Evolutionary conservation across 176 grass and related monocot genomes (phyloP), one percentile per base, ranked within the genome.

Genomic region (Rhipidocladum racemiflorum): DNA sequence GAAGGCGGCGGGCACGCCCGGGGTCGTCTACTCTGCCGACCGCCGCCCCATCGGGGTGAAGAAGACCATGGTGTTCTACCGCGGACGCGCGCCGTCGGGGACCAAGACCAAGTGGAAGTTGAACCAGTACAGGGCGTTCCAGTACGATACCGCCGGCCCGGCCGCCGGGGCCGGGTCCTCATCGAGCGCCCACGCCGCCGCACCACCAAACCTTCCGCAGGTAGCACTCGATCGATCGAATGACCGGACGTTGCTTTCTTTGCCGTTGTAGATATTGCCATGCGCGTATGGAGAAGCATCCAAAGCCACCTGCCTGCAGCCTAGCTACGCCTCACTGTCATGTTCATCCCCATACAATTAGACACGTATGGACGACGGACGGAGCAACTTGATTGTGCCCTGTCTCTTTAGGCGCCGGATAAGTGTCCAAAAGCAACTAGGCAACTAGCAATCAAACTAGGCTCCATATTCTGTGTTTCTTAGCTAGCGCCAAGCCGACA

Each of bases 1-100:
- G 97, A 99, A 99, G 93, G 97, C 97, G 0, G 94, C 97, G 51
- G 97, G 97, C 20, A 96, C 93, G 24, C 97, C 85, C 0, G 90
- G 93, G 25, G 55, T 51, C n/a, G 97, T 99, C 49, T 96, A 86
- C 86, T 91, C 91, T 32, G 73, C 90, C 65, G 68, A 46, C 34
- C 89, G 83, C 51, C 82, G 81, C 14, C 61, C 82, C 44, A 87
- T 99, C 54, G 97, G 97, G 48, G 20, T 88, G 80, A 93, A 93
- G 91, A 95, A 93, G 77, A 93, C 87, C 65, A 99, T 99, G 97
- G 97, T 99, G 67, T 99, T 99, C 87, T 99, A 99, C 91, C 32
- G 70, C 46, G 93, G 97, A 11, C 81, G 81, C 81, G 89, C 93
- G 50, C 93, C 93, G 68, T 74, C 72, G 13, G 93, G 93, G 32